Evolutionary conservation across 2,329 filamentous ascomycete species (phyloP).

Genomic region (Lachnellula arida): DNA sequence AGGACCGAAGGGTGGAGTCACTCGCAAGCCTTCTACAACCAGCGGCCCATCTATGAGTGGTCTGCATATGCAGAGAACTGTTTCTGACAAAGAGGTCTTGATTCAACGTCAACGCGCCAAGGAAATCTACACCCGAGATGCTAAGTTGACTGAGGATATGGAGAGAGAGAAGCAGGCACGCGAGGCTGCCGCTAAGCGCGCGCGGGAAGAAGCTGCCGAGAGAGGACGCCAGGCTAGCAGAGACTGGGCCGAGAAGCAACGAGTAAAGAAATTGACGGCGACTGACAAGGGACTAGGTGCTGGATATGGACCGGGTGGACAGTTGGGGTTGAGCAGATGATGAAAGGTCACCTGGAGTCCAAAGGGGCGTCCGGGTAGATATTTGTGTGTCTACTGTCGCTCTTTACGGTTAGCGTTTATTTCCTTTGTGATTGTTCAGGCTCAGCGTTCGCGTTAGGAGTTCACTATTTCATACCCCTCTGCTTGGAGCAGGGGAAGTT

Average conservation of each 20-base stretch:
- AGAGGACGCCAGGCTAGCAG: conserved; percentile 53
- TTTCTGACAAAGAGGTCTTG: conserved; percentile 47
- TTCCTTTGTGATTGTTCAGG: neutral
- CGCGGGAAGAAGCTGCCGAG: conserved; percentile 57
- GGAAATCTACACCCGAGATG: conserved; percentile 51
- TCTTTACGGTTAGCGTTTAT: neutral
- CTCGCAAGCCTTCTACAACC: conserved; percentile 21
- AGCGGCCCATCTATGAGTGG: conserved; percentile 24
- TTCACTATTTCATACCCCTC: conserved; percentile 7
- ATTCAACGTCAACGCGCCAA: conserved; percentile 49
- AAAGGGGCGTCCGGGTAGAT: neutral
- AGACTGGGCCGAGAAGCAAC: conserved; percentile 58
- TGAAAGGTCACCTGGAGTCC: neutral
- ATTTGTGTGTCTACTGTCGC: neutral
- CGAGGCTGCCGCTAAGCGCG: conserved; percentile 48
- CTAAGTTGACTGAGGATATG: conserved; percentile 41
- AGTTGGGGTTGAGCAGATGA: conserved; percentile 19
- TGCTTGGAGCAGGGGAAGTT: conserved; percentile 3
- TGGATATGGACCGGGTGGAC: conserved; percentile 25
- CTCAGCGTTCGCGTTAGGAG: conserved; percentile 11
- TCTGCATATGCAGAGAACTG: conserved; percentile 36
- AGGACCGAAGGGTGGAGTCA: conserved; percentile 12
- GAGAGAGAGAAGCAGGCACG: conserved; percentile 51
- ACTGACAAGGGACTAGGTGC: conserved; percentile 22
- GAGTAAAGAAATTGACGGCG: conserved; percentile 23